Conservation (phyloP, 2,329 filamentous ascomycete genomes). For the Coccinonectria pachysandricola region DNA sequence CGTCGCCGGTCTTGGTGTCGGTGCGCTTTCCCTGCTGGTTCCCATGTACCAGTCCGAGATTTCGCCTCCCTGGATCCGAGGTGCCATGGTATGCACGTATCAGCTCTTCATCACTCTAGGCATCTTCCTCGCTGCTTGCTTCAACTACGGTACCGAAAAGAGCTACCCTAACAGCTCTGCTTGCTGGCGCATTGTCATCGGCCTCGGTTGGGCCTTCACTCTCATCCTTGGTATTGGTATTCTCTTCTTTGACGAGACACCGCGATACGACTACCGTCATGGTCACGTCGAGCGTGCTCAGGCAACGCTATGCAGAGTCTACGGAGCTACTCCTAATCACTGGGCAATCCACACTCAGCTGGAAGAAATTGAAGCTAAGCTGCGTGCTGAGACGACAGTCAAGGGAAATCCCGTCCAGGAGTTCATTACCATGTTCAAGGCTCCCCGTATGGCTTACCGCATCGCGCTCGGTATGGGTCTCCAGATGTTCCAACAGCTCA, state of each 20-base stretch:
- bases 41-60: constrained; percentile 70
- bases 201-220: constrained; percentile 41
- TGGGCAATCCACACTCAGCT: constrained; percentile 37
- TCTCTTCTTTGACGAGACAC: constrained; percentile 40
- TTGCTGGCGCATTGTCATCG: constrained; percentile 52
- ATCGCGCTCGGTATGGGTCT: constrained; percentile 49
- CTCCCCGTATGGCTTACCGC: constrained; percentile 53
- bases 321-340: constrained; percentile 33
- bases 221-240: constrained; percentile 38
- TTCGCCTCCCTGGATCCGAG: constrained; percentile 55
- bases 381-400: constrained; percentile 34
- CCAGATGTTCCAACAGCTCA: constrained; percentile 59
- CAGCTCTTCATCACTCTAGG: constrained; percentile 65
- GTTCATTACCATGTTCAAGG: constrained; percentile 51
- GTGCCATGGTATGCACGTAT: constrained; percentile 54
- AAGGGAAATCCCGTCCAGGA: constrained; percentile 32
- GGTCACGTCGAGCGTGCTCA: constrained; percentile 37
- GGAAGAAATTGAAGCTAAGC: constrained; percentile 43
- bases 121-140: constrained; percentile 48
- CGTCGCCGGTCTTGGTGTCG: constrained; percentile 57
- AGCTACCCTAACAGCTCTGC: constrained; percentile 35
- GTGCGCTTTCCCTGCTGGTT: constrained; percentile 51
- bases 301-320: constrained; percentile 37
- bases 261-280: constrained; percentile 39
- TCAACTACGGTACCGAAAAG: constrained; percentile 51